Base-by-base conservation (phyloP, 1,284 basidiomycete genomes). In the Gomphus sp. region DNA sequence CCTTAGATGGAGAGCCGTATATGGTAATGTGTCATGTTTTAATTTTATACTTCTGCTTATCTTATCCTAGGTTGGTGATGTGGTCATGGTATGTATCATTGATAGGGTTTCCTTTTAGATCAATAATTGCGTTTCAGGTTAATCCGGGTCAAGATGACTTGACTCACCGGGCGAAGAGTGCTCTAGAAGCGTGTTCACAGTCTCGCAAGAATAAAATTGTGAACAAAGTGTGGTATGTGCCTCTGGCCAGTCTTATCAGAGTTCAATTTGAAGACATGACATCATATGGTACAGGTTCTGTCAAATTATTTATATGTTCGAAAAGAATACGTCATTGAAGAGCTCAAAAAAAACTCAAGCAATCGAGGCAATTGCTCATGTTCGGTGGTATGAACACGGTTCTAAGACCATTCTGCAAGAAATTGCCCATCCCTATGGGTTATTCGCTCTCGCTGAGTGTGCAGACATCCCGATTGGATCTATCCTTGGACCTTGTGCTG, bases 321-420 rank as follows among this genome's bases (percentile, higher is more conserved):
- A 83, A 54, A 63, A 69, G 31, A 54, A 68, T 34, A 64, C 55
- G 5, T 71, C 68, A 51, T 62, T 22, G 22, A 22, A 22, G 22
- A 22, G 22, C 22, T 22, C 64, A 58, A 80, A 79, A 10, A 43
- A 7, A 9, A 4, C 28, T 5, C 16, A 44, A 25, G 10, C 36
- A 47, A 33, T 37, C 8, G 25, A 57, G 11, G 52, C 52, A 64
- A 74, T 73, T 67, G 82, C 84, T 60, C 85, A 88, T 68, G 81
- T 74, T 0, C 80, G 83, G 58, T 88, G 86, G 85, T 75, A 80
- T 60, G 71, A 75, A 31, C 85, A 85, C 70, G 82, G 82, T 3
- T 82, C 80, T 5, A 80, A 82, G 64, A 87, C 82, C 0, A 66
- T 84, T 6, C 72, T 87, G 0, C 82, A 85, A 63, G 82, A 88